phyloP scores from a whole-genome alignment of 495 filamentous ascomycete species.

The Xylaria venustula region DNA sequence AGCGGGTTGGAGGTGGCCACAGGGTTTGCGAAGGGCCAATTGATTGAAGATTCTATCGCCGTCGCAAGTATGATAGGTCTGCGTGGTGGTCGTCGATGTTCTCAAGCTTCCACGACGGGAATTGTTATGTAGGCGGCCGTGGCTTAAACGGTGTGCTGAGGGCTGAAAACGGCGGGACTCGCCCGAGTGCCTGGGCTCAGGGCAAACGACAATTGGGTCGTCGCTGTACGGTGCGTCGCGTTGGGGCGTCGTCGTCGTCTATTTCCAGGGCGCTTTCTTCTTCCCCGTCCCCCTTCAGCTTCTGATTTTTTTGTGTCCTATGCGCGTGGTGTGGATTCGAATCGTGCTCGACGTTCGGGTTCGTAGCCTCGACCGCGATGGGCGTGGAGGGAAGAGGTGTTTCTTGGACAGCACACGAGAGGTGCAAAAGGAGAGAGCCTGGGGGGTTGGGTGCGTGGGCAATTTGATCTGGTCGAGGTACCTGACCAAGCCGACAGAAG shows the following conservation, averaged over 20 bases:
- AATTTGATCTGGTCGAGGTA: not conserved
- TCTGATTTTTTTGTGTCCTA: not conserved
- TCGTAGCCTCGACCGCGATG: not conserved
- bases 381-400: slow-evolving; percentile 1
- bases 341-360: slow-evolving; percentile 1
- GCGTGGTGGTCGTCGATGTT: not conserved
- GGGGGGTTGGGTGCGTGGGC: not conserved
- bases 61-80: not conserved
- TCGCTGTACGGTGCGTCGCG: slow-evolving; percentile 1
- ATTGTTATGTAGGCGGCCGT: not conserved
- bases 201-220: slow-evolving; percentile 2
- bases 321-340: not conserved
- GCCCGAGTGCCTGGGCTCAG: not conserved
- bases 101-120: not conserved
- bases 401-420: not conserved
- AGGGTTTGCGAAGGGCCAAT: not conserved
- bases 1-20: not conserved
- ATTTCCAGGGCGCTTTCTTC: not conserved
- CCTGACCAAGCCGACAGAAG: slow-evolving; percentile 9
- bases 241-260: not conserved
- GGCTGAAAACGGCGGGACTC: slow-evolving; percentile 1
- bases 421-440: slow-evolving; percentile 3
- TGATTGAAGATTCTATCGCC: not conserved
- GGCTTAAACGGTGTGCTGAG: not conserved
- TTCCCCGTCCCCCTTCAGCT: slow-evolving; percentile 5